A percentile compares a stretch with the other conserved stretches of the same genome.
Conservation (phyloP, 2,329 filamentous ascomycete genomes). For the Rhytidhysteron rufulum region DNA sequence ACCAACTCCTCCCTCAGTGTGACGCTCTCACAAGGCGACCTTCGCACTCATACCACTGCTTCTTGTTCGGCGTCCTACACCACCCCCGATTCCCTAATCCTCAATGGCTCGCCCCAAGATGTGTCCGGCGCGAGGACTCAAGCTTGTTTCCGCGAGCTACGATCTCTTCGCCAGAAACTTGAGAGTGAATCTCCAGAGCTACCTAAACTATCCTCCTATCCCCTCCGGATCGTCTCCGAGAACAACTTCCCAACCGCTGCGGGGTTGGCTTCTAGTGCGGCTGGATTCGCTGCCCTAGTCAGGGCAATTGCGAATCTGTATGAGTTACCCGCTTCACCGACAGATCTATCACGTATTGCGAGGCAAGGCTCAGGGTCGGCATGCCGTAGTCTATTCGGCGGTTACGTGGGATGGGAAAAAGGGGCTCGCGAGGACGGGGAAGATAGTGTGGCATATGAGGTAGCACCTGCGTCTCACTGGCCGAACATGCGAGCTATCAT, state of each 20-base stretch:
- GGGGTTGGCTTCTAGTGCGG: conserved; percentile 67
- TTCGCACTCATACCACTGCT: conserved; percentile 93
- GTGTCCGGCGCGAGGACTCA: conserved; percentile 87
- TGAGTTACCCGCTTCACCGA: conserved; percentile 72
- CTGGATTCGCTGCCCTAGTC: conserved; percentile 65
- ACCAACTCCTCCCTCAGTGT: conserved; percentile 98
- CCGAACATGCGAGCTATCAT: conserved; percentile 90
- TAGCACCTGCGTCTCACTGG: conserved; percentile 88
- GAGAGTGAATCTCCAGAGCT: conserved; percentile 69
- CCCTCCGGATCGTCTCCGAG: conserved; percentile 84
- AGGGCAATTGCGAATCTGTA: conserved; percentile 91
- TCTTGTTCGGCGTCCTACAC: conserved; percentile 75
- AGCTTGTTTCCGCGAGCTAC: conserved; percentile 85
- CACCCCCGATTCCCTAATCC: conserved; percentile 66
- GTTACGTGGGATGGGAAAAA: conserved; percentile 92
- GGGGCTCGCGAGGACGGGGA: conserved; percentile 72
- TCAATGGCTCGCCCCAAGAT: conserved; percentile 81
- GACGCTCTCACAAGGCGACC: conserved; percentile 87
- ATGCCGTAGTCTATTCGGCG: conserved; percentile 88
- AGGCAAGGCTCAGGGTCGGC: conserved; percentile 93
- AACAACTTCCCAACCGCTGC: conserved; percentile 99
- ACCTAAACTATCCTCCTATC: conserved; percentile 74
- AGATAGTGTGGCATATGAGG: conserved; percentile 83
- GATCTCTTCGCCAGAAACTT: conserved; percentile 69
- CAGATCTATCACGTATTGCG: conserved; percentile 83